Percentiles rank a stretch among this genome's conserved stretches.
Conservation (phyloP, 345 rosid genomes). For the Pelargonium nanum region DNA sequence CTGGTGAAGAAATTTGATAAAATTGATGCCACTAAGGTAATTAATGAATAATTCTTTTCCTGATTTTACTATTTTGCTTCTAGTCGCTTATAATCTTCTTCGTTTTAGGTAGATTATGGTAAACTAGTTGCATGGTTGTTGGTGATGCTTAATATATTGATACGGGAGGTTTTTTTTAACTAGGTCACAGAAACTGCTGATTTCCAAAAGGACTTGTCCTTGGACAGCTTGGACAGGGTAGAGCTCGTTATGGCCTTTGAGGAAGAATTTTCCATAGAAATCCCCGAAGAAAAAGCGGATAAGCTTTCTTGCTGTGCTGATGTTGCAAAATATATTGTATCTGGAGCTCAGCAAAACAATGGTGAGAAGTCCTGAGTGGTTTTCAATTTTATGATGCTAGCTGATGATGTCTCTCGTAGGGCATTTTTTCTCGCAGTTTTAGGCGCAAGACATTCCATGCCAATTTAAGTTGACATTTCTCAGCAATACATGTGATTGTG, state of each 20-base stretch:
- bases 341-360: constrained; percentile 18
- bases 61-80: neutral
- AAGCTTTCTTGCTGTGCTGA: constrained; percentile 51
- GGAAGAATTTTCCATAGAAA: constrained; percentile 51
- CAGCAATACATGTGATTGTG: neutral
- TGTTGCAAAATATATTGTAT: constrained; percentile 42
- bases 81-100: neutral
- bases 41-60: neutral
- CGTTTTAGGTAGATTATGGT: too few species aligned
- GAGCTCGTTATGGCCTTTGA: constrained; percentile 69
- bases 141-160: neutral
- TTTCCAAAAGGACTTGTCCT: constrained; percentile 48
- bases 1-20: constrained; percentile 50
- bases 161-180: too few species aligned
- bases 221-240: constrained; percentile 59
- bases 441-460: neutral
- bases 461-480: neutral
- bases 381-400: neutral
- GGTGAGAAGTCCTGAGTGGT: constrained; percentile 9
- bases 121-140: too few species aligned
- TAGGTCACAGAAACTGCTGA: constrained; percentile 55
- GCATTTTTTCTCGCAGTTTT: neutral
- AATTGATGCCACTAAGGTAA: constrained; percentile 45
- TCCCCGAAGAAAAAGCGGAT: constrained; percentile 55
- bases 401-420: neutral